Percentiles rank a stretch among this genome's conserved stretches.
Evolutionary conservation across 768 basidiomycete genomes (phyloP).

Genomic region (Candolleomyces efflorescens): DNA sequence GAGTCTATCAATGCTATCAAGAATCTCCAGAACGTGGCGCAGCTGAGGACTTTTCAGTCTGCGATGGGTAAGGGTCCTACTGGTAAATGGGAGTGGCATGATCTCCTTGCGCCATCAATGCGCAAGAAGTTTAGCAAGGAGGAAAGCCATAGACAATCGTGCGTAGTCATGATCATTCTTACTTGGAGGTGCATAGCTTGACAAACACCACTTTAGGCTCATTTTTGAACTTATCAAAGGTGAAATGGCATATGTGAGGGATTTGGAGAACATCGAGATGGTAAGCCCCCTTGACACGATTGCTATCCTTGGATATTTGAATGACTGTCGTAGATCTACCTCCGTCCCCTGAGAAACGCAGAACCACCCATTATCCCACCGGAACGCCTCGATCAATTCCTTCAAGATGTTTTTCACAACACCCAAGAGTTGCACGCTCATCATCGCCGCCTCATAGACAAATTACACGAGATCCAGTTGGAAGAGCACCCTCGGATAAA

Average conservation of each 20-base stretch:
- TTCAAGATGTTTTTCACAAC: conserved; percentile 89
- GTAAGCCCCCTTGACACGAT: conserved; percentile 34
- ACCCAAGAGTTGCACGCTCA: conserved; percentile 70
- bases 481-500: conserved; percentile 81
- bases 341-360: conserved; percentile 65
- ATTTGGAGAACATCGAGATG: conserved; percentile 79
- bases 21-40: conserved; percentile 73
- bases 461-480: conserved; percentile 81
- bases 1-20: conserved; percentile 82
- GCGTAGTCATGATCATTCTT: not conserved
- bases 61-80: conserved; percentile 81
- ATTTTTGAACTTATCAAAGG: conserved; percentile 95
- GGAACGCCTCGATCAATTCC: conserved; percentile 69
- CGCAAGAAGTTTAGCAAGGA: conserved; percentile 59
- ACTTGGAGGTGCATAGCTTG: not conserved
- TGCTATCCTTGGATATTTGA: not conserved
- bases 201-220: conserved; percentile 43
- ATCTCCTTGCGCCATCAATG: conserved; percentile 67
- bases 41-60: conserved; percentile 84
- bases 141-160: conserved; percentile 49
- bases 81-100: conserved; percentile 86
- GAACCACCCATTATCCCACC: conserved; percentile 77
- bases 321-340: conserved; percentile 58
- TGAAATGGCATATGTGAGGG: conserved; percentile 93
- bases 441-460: conserved; percentile 71